Evolutionary conservation across 306 rosid genomes (phyloP), one percentile per base, ranked within the genome.

Genomic region (Vicia villosa): DNA sequence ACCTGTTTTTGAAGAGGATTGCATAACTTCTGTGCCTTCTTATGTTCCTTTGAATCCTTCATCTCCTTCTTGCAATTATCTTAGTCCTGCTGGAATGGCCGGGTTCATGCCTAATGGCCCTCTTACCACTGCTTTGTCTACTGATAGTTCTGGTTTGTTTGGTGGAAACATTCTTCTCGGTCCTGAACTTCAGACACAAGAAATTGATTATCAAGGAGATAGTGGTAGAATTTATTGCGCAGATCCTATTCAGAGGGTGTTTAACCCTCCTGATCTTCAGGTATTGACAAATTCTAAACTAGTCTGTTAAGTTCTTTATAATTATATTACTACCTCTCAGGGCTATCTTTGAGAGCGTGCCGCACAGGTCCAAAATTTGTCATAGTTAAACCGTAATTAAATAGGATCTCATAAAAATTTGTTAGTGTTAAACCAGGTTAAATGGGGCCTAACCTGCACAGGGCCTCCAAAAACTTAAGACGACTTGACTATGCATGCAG

Each of bases 181-280:
- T 68, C 45, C 91, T 65, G 94, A 90, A 21, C 63, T 90, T 80
- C 97, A 86, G 67, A 70, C 83, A n/a, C 93, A 84, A 54, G 97
- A 93, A 6, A 59, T 90, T 28, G 97, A 93, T 6, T 90, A 69
- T 76, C 98, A 88, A 20, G 96, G 88, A 40, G 97, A 93, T 70
- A 86, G 73, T 68, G 83, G 89, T 30, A 90, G 93, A 74, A 52
- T 88, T 26, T 90, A 73, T 75, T 83, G 91, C 71, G 69, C 84
- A 54, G 97, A 90, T 62, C 80, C 89, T 22, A 74, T 90, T 55
- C 87, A 77, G 37, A 42, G 86, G 75, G 81, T 82, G 47, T 90
- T 93, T 77, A 86, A 88, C 61, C 82, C 89, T 47, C 82, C 81
- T n/a, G 93, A 93, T 11, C 88, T 93, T 81, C 98, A 93, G 97